Evolutionary conservation across 116 monocot species (phyloP).

Genomic region (Iris pallida): DNA sequence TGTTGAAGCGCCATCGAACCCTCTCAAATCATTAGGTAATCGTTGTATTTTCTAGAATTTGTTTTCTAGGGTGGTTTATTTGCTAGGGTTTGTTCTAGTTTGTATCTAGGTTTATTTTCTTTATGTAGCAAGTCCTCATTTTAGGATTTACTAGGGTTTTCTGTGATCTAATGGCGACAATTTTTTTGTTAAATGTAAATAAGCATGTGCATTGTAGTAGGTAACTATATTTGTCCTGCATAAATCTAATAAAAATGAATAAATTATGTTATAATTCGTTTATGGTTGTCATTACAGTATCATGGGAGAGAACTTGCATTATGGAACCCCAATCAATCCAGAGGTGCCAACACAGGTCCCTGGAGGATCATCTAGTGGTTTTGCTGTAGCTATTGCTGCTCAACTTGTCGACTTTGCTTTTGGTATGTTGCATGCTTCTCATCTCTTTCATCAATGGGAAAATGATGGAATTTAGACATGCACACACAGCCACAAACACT

Average conservation of each 20-base stretch:
- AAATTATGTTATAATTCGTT: background rate
- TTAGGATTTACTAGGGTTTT: no score
- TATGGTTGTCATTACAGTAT: slow-evolving; percentile 40
- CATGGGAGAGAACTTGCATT: slow-evolving; percentile 82
- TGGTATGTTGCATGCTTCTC: slow-evolving; percentile 27
- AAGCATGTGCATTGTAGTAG: no score
- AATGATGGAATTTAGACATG: no score
- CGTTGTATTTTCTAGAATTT: no score
- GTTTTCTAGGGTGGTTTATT: no score
- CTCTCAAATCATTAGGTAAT: no score
- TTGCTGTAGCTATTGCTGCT: slow-evolving; percentile 88
- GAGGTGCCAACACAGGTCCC: slow-evolving; percentile 40
- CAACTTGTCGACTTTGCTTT: slow-evolving; percentile 87
- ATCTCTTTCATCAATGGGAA: slow-evolving; percentile 1
- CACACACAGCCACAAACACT: no score
- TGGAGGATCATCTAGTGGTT: slow-evolving; percentile 89
- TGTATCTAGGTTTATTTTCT: no score
- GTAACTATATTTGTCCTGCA: background rate
- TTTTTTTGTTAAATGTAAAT: background rate
- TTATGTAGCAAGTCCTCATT: no score
- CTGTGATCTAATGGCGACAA: background rate
- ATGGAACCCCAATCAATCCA: slow-evolving; percentile 80
- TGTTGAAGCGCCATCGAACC: no score
- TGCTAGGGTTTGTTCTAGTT: no score
- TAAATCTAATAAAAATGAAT: background rate